Evolutionary conservation across 148 eudicot genomes (phyloP), one percentile per base, ranked within the genome.

Genomic region (Cornus kousa): DNA sequence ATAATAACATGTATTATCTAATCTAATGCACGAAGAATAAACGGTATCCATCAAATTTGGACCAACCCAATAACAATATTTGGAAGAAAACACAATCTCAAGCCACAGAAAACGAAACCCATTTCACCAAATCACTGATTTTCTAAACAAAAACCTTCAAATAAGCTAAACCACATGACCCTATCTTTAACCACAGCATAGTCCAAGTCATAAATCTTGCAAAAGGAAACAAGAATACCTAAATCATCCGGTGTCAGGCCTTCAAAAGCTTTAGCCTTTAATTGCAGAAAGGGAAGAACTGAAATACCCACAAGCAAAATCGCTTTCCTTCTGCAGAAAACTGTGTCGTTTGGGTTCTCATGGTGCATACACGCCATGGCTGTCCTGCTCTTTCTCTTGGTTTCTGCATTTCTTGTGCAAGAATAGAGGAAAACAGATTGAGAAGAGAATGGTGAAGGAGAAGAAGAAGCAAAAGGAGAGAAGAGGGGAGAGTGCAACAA

Each of bases 221-320:
- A 68, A 70, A 71, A 23, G 9, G 19, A 59, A 33, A 5, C 12
- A 79, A 78, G 33, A 74, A 69, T 2, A 68, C 48, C 59, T 68
- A 83, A 81, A 77, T 78, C 76, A 90, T 88, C 94, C 74, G 83
- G 17, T 55, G 88, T 84, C 75, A 84, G 71, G 68, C 71, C 87
- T 69, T 88, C 76, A 72, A 83, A 59, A 62, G 83, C 86, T 31
- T 60, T 59, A 37, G 80, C 85, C 59, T 81, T 88, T 78, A 86
- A 78, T 9, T 83, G 86, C 67, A 91, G 76, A 73, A 94, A 73
- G 3, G 95, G 96, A 64, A 91, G 73, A 71, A 89, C 74, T 24
- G 93, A 89, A 65, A 90, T 31, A 72, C 98, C 97, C 83, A 95
- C 76, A 68, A 90, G 73, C 35, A 90, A 67, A 72, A 91, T 70